Evolutionary conservation across 495 filamentous ascomycete genomes (phyloP).

Genomic region (Hypoxylon crocopeplum): DNA sequence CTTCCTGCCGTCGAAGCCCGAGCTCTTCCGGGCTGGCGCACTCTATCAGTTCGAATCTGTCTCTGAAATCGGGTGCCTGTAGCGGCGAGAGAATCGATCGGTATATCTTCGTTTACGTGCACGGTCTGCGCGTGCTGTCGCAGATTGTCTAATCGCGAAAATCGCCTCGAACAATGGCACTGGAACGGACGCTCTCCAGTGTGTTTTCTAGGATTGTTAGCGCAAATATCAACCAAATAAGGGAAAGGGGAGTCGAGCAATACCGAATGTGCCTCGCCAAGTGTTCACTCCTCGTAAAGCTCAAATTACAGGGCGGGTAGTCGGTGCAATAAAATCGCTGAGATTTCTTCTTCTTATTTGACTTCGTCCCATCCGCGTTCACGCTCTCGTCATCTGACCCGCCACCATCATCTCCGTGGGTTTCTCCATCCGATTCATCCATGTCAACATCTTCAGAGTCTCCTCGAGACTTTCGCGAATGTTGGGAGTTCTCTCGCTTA

Average conservation of each 20-base stretch:
- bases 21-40: slow-evolving; percentile 75
- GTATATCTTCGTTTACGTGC: slow-evolving; percentile 97
- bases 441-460: slow-evolving; percentile 79
- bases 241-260: background rate
- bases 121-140: slow-evolving; percentile 98
- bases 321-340: slow-evolving; percentile 98
- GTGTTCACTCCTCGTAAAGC: slow-evolving; percentile 97
- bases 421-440: slow-evolving; percentile 72
- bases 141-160: slow-evolving; percentile 96
- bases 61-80: slow-evolving; percentile 93
- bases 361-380: slow-evolving; percentile 67
- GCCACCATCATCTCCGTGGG: slow-evolving; percentile 62
- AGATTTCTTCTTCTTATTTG: slow-evolving; percentile 92
- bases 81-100: slow-evolving; percentile 88
- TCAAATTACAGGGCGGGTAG: slow-evolving; percentile 91
- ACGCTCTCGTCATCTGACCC: slow-evolving; percentile 80
- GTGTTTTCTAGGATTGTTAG: slow-evolving; percentile 75
- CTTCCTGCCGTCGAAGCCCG: slow-evolving; percentile 76
- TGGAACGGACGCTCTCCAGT: slow-evolving; percentile 97
- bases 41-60: slow-evolving; percentile 80
- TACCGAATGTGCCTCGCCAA: slow-evolving; percentile 92
- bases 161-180: slow-evolving; percentile 92
- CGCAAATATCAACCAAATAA: background rate
- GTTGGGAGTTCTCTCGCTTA: slow-evolving; percentile 67
- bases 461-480: slow-evolving; percentile 63